These are phyloP conservation scores for Irpex rosettiformis DNA, from an alignment of 1,284 basidiomycete species.

Conservation along the genomic window DNA sequence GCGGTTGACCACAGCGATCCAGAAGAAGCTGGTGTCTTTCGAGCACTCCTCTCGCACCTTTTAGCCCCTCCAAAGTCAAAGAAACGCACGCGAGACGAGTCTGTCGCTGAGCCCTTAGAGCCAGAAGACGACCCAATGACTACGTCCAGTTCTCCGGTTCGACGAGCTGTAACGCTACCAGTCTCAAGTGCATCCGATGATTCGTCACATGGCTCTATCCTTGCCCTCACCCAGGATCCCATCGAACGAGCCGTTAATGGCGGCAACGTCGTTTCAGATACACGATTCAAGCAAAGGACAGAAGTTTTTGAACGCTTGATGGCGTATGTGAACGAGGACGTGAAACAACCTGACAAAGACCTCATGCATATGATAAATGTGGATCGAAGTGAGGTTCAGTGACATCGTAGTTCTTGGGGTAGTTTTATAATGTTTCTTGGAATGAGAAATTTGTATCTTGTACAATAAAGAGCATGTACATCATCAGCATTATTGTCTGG, in stretches of 20 bases:
- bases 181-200: not conserved
- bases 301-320: conserved; percentile 67
- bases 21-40: conserved; percentile 59
- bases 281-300: conserved; percentile 55
- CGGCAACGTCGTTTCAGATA: conserved; percentile 27
- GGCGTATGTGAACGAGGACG: conserved; percentile 55
- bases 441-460: not conserved
- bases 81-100: not conserved
- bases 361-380: conserved; percentile 30
- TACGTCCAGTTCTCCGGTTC: not conserved
- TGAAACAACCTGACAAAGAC: conserved; percentile 54
- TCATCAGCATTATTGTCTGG: not conserved
- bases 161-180: not conserved
- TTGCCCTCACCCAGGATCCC: conserved; percentile 38
- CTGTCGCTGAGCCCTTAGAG: not conserved
- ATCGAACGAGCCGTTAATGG: conserved; percentile 24
- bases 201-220: conserved; percentile 11
- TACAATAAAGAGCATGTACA: not conserved
- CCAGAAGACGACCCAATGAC: conserved; percentile 7
- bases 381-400: conserved; percentile 19
- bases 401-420: too few species aligned
- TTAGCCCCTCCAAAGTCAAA: conserved; percentile 33
- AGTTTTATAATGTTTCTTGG: not conserved
- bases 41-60: conserved; percentile 64
- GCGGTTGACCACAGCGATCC: conserved; percentile 67